These are phyloP conservation scores for Castanea mollissima DNA, from an alignment of 306 rosid species.

Conservation along the genomic window DNA sequence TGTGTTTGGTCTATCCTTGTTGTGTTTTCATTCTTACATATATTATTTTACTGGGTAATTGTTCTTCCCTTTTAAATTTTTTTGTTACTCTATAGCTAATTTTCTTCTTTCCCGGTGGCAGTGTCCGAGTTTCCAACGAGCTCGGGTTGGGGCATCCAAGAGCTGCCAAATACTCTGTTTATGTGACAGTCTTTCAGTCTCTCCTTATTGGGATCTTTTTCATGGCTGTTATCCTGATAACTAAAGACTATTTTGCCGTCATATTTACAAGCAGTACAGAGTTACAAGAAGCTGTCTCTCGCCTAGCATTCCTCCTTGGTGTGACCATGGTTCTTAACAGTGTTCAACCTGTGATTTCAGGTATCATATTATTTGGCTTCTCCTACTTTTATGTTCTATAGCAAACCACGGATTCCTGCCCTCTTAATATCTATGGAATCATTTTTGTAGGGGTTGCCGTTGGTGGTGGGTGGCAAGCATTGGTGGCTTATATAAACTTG, in stretches of 20 bases:
- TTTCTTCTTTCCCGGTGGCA: constrained; percentile 9
- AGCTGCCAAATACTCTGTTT: constrained; percentile 75
- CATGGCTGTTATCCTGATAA: constrained; percentile 45
- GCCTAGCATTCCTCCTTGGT: constrained; percentile 66
- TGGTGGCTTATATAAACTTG: constrained; percentile 78
- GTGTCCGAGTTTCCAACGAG: constrained; percentile 65
- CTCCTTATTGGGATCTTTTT: constrained; percentile 61
- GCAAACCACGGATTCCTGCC: background rate
- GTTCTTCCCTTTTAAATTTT: background rate
- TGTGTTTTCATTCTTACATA: background rate
- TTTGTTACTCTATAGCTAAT: background rate
- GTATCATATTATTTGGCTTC: constrained; percentile 18
- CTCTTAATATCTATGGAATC: background rate
- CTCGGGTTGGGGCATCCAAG: constrained; percentile 77
- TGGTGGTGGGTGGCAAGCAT: constrained; percentile 93
- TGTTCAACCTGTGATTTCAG: constrained; percentile 89
- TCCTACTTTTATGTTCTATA: background rate
- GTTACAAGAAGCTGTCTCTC: constrained; percentile 53
- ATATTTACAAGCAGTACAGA: constrained; percentile 53
- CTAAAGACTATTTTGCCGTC: constrained; percentile 50
- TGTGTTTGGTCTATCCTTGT: background rate
- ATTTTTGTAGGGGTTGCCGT: constrained; percentile 74
- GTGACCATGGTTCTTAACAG: constrained; percentile 78
- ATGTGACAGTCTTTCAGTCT: constrained; percentile 62
- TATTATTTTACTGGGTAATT: background rate